Percentiles rank a stretch among this genome's conserved stretches.
These are phyloP conservation scores for Cytospora mali DNA, from an alignment of 2,329 filamentous ascomycete genomes.

Conservation along the genomic window DNA sequence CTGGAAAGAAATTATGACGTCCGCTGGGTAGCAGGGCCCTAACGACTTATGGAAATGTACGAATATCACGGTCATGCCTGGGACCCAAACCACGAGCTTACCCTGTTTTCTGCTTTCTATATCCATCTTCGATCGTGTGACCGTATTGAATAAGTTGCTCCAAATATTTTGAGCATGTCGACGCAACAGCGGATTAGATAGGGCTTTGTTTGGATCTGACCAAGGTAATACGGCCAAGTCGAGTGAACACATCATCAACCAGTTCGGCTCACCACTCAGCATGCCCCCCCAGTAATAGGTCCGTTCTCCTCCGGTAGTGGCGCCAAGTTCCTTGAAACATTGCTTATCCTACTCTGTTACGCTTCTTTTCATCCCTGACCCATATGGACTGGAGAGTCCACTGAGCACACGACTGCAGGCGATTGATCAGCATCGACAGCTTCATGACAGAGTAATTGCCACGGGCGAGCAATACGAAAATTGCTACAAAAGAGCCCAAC, in stretches of 20 bases:
- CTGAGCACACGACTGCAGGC: too few species aligned
- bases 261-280: background rate
- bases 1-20: conserved; percentile 16
- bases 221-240: background rate
- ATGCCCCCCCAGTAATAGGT: too few species aligned
- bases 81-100: background rate
- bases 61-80: conserved; percentile 23
- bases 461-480: too few species aligned
- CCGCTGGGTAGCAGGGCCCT: conserved; percentile 4
- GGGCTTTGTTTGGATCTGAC: background rate
- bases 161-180: background rate
- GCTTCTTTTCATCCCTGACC: too few species aligned
- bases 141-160: background rate
- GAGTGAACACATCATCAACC: background rate
- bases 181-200: background rate
- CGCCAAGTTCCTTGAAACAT: too few species aligned
- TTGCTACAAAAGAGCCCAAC: too few species aligned
- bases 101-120: background rate
- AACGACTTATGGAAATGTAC: conserved; percentile 28
- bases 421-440: too few species aligned
- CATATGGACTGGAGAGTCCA: too few species aligned
- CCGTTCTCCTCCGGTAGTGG: too few species aligned
- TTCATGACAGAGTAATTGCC: too few species aligned
- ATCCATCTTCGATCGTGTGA: background rate
- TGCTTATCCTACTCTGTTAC: too few species aligned